Conservation (phyloP, 306 rosid genomes). For the Ammopiptanthus mongolicus region DNA sequence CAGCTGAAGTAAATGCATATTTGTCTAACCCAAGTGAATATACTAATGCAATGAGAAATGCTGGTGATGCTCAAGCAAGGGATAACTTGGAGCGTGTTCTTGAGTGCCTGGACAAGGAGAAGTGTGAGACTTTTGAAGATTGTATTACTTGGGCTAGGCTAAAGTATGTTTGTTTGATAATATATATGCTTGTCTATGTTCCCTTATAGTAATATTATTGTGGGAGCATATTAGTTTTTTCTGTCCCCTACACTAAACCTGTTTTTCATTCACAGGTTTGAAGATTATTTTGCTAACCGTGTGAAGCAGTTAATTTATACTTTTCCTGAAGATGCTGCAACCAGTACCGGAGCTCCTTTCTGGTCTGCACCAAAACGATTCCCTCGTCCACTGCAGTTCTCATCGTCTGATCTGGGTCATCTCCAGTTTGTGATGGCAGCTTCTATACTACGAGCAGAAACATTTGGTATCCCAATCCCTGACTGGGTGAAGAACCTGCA, state of each 20-base stretch:
- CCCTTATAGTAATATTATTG: background rate
- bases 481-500: slow-evolving; percentile 72
- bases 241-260: background rate
- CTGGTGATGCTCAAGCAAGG: slow-evolving; percentile 99
- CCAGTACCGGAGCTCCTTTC: slow-evolving; percentile 91
- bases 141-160: slow-evolving; percentile 90
- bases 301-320: slow-evolving; percentile 89
- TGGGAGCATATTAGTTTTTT: background rate
- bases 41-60: slow-evolving; percentile 53
- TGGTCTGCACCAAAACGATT: slow-evolving; percentile 99
- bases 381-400: slow-evolving; percentile 82
- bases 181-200: background rate
- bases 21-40: slow-evolving; percentile 83
- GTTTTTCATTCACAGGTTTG: slow-evolving; percentile 58
- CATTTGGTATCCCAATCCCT: slow-evolving; percentile 85
- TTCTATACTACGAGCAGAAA: slow-evolving; percentile 78
- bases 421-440: slow-evolving; percentile 79
- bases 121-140: slow-evolving; percentile 78
- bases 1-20: slow-evolving; percentile 86
- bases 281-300: slow-evolving; percentile 83
- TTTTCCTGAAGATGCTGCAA: slow-evolving; percentile 92
- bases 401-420: slow-evolving; percentile 64
- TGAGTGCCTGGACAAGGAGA: slow-evolving; percentile 85
- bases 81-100: slow-evolving; percentile 90
- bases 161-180: slow-evolving; percentile 44